Evolutionary conservation across 2,329 filamentous ascomycete species (phyloP), one percentile per base, ranked within the genome.

Genomic region (Fonsecaea pugnacius): DNA sequence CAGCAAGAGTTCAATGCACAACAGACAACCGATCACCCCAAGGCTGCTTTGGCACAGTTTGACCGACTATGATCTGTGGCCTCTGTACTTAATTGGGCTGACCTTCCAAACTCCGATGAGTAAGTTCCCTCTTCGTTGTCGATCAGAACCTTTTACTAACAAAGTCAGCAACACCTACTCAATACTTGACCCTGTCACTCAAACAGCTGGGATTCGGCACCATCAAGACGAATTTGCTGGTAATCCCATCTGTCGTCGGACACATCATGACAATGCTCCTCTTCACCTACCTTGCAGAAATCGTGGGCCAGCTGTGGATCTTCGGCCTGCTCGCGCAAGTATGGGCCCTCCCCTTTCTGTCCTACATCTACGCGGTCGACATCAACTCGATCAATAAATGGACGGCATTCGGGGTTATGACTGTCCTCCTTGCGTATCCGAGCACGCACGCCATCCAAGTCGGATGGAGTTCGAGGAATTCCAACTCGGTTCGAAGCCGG

Each of bases 181-280:
- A 76, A 0, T 84, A 84, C 55, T 73, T 84, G 9, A 79, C 81
- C 7, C 77, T 77, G 59, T 80, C 79, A 14, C 73, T 83, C 0
- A 76, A 76, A 1, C 71, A 77, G 24, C 73, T 83, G 33, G 80
- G 80, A 8, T 73, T 73, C 59, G 65, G 61, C 60, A 72, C 71
- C 2, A 75, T 63, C 56, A 62, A 66, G 68, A 54, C 72, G 21
- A 90, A 89, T 69, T 77, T 90, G 64, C 79, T 90, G 21, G 85
- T 85, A 0, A 87, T 89, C 8, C 85, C 85, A 0, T 81, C 83
- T 0, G 82, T 82, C 8, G 79, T 78, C 0, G 73, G 87, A 1
- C 85, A 85, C 70, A 85, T 87, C 63, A 65, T 85, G 59, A 85
- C 84, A 43, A 78, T 89, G 58, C 79, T 89, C 1, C 84, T 87